These are phyloP conservation scores for Hypoxylon trugodes DNA, from an alignment of 495 filamentous ascomycete genomes.

Conservation along the genomic window DNA sequence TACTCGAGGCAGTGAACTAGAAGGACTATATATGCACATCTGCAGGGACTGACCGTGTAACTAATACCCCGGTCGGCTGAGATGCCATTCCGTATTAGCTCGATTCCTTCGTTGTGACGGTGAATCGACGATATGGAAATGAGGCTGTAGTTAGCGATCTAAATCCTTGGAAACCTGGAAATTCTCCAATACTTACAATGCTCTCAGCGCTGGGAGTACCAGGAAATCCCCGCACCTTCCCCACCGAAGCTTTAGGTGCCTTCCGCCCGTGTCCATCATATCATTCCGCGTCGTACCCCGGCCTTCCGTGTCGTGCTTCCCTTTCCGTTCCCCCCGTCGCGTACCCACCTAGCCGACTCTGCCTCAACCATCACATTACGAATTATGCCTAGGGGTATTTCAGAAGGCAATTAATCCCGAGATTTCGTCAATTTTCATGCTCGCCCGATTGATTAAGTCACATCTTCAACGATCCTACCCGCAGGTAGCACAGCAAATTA, in stretches of 20 bases:
- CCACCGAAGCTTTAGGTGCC: no score
- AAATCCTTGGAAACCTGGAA: background rate
- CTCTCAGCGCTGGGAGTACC: no score
- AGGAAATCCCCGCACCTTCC: no score
- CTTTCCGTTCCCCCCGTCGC: background rate
- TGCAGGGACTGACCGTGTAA: background rate
- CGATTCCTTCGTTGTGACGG: no score
- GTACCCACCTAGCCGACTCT: background rate
- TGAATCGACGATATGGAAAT: no score
- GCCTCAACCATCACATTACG: background rate
- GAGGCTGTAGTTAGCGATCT: constrained; percentile 1
- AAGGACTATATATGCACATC: no score
- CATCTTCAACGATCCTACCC: no score
- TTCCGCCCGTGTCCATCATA: background rate
- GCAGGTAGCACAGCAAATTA: no score
- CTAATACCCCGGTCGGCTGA: background rate
- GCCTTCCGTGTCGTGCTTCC: background rate
- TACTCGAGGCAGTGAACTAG: background rate
- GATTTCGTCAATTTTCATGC: no score
- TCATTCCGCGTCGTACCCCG: background rate
- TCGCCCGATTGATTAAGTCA: no score
- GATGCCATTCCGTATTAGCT: no score
- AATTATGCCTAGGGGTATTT: background rate
- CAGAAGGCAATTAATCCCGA: background rate
- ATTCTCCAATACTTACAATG: background rate